Evolutionary conservation across 1,284 basidiomycete species (phyloP).

Genomic region (Malassezia sp.): DNA sequence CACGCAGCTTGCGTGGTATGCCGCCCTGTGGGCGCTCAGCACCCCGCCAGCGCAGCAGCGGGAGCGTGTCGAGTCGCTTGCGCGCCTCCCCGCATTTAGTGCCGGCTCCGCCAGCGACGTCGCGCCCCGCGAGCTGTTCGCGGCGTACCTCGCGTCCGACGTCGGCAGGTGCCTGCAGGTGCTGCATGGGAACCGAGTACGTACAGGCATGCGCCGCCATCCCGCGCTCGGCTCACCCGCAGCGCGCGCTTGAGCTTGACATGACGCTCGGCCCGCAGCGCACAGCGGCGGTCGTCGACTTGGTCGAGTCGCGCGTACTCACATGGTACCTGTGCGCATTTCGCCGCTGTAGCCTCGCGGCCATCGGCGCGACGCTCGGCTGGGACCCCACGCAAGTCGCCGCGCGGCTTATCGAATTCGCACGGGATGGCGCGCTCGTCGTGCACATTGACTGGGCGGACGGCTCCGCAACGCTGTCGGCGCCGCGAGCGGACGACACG

Average conservation of each 20-base stretch:
- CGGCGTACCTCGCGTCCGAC: conserved; percentile 5
- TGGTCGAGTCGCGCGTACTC: conserved; percentile 47
- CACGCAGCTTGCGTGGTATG: conserved; percentile 8
- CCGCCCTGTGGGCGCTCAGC: conserved; percentile 8
- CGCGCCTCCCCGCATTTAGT: neutral
- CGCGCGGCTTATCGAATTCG: neutral
- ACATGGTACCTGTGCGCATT: conserved; percentile 67
- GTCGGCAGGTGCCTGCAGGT: conserved; percentile 10
- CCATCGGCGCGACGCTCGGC: conserved; percentile 71
- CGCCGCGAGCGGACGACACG: too few species aligned
- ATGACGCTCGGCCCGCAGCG: conserved; percentile 58
- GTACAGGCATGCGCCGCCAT: neutral
- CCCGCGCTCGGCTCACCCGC: conserved; percentile 3
- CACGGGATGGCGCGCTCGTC: neutral
- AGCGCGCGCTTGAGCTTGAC: conserved; percentile 66
- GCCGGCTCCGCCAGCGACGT: neutral
- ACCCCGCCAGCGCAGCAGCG: neutral
- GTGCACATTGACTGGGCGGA: conserved; percentile 7
- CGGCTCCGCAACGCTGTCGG: too few species aligned
- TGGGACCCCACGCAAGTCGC: conserved; percentile 55
- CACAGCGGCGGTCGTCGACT: conserved; percentile 35
- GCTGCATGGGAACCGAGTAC: neutral
- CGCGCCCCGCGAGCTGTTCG: conserved; percentile 5
- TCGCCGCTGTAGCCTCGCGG: conserved; percentile 62
- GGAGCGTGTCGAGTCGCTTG: neutral